Evolutionary conservation across 257 asterid genomes (phyloP), one percentile per base, ranked within the genome.

Genomic region (Gentiana macrophylla): DNA sequence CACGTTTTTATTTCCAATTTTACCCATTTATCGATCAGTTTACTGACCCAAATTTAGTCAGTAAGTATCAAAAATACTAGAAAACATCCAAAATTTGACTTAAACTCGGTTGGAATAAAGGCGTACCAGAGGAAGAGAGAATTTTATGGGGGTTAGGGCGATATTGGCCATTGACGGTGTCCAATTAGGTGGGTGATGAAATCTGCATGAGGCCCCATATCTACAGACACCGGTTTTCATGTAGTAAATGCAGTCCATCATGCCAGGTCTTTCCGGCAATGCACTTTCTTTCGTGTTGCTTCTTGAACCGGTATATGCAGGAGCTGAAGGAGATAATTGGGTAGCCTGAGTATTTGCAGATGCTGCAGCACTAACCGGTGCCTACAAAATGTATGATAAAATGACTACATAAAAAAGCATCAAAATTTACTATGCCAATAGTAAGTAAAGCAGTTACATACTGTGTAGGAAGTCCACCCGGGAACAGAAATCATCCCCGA

Each of bases 251-350:
- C 98, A 91, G 61, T 86, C 95, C 56, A 80, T 90, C 52, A 74
- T 89, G 52, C 95, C 96, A 45, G 95, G 93, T 72, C 98, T 81
- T 67, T 80, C 92, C 43, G 98, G 96, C 75, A 64, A 87, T 35
- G 77, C 58, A 10, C 67, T 75, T 62, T 82, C 95, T 66, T 70
- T 85, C 67, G 70, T 85, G 69, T 69, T 77, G 71, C 82, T 77
- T 68, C 84, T 67, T 24, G 81, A 80, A 57, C 95, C 95, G 13
- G 95, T 55, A 61, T 77, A 84, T 10, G 93, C 86, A 53, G 96
- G 68, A 13, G 95, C 86, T 7, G 97, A 82, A 70, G 94, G 84
- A 59, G 94, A 79, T 53, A 90, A 67, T 58, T 80, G 96, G 2
- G 96, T 66, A 52, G 87, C 70, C 63, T 84, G 96, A 62, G 79